Evolutionary conservation across 192 early-diverging fungal genomes (phyloP), one percentile per base, ranked within the genome.

Genomic region (Coemansia sp.): DNA sequence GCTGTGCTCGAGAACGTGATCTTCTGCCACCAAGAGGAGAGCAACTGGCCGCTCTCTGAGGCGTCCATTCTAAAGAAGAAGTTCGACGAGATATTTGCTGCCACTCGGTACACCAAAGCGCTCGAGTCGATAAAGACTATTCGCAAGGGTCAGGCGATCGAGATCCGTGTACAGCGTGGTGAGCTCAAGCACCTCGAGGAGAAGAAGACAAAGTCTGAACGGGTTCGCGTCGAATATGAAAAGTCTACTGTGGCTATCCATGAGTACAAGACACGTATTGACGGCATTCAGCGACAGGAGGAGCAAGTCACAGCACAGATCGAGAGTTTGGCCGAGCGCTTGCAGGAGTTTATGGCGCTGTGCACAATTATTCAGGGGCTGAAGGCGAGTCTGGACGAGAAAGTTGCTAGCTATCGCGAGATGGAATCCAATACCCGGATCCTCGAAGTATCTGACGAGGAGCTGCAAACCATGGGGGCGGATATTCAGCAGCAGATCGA

Each of bases 21-120:
- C 18, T 98, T 99, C 67, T 98, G 96, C 76, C 96, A 98, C 73
- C 98, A 99, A 82, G 98, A 99, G 74, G 97, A 99, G 3, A 92
- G 92, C 47, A 93, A 89, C 71, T 99, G 98, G 96, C 98, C 98
- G 13, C 84, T 99, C 10, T 87, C 94, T 0, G 98, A 99, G 69
- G 89, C 96, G 0, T 64, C 80, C 3, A 66, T 85, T 4, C 66
- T 99, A 37, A 99, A 99, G 68, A 98, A 98, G 68, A 94, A 91
- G 67, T 99, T 99, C 83, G 97, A 99, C 81, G 98, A 98, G 16
- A 98, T 99, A 44, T 99, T 98, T 84, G 91, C 92, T 0, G 87
- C 94, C 1, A 96, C 93, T 18, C 80, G 90, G 82, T 94, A 95
- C 71, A 96, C 95, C 34, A 98, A 95, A 69, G 95, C 92, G 2